Evolutionary conservation across 2,329 filamentous ascomycete genomes (phyloP).

Genomic region (Trichoderma atroviride): DNA sequence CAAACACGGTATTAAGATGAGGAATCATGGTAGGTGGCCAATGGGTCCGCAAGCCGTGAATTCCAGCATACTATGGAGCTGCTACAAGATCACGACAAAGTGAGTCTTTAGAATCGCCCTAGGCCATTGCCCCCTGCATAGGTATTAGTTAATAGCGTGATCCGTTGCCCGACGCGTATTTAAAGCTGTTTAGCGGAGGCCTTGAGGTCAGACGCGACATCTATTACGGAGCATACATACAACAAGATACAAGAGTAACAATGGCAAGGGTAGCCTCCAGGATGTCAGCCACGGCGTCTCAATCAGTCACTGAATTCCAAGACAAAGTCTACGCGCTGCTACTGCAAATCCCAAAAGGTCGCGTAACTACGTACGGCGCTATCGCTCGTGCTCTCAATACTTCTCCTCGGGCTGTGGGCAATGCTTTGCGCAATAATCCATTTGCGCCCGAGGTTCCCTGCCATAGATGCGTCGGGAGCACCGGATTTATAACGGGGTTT

Average conservation of each 20-base stretch:
- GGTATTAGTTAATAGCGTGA: not conserved
- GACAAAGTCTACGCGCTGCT: not conserved
- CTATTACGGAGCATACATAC: not conserved
- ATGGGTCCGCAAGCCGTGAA: not conserved
- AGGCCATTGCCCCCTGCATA: not conserved
- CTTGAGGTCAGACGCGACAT: not conserved
- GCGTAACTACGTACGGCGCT: constrained; percentile 3
- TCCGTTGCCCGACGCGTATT: not conserved
- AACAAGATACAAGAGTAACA: not conserved
- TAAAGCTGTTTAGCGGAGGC: not conserved
- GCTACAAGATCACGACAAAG: not conserved
- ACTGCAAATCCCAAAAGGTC: constrained; percentile 6
- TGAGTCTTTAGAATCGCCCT: not conserved
- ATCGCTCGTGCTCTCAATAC: constrained; percentile 8
- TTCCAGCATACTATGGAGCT: not conserved
- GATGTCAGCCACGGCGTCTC: not conserved
- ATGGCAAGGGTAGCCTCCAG: not conserved
- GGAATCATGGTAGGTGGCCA: not conserved
- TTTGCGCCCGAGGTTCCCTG: constrained; percentile 1
- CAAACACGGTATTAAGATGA: constrained; percentile 8
- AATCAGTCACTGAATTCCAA: constrained; percentile 9
- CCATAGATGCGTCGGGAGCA: constrained; percentile 10
- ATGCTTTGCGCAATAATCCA: constrained; percentile 5
- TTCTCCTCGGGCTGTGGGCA: constrained; percentile 4
- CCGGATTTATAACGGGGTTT: constrained; percentile 2